Conservation (phyloP, 495 filamentous ascomycete genomes). For the Xylaria sp. region DNA sequence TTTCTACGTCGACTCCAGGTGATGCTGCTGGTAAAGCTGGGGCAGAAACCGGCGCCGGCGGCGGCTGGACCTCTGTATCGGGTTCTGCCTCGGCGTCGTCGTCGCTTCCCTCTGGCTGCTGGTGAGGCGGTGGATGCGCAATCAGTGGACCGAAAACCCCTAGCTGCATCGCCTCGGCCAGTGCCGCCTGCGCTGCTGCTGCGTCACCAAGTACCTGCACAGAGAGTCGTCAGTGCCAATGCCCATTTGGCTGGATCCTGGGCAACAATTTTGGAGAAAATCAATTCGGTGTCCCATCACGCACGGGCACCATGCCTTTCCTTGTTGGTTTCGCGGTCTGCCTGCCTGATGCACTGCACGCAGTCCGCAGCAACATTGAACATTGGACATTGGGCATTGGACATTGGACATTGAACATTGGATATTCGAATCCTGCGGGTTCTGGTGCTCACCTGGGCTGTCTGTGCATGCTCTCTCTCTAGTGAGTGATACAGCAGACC, state of each 20-base stretch:
- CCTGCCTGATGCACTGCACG: slow-evolving; percentile 37
- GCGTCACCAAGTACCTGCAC: slow-evolving; percentile 55
- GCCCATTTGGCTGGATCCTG: slow-evolving; percentile 43
- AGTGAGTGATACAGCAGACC: slow-evolving; percentile 72
- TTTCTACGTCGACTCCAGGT: slow-evolving; percentile 51
- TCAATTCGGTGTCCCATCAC: slow-evolving; percentile 37
- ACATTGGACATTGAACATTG: background rate
- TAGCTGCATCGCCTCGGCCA: slow-evolving; percentile 50
- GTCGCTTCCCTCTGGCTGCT: slow-evolving; percentile 41
- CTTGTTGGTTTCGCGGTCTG: slow-evolving; percentile 34
- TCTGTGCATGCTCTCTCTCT: slow-evolving; percentile 67
- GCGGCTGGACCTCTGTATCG: slow-evolving; percentile 31
- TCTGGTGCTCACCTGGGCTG: slow-evolving; percentile 60
- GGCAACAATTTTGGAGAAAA: slow-evolving; percentile 36
- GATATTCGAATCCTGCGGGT: slow-evolving; percentile 18
- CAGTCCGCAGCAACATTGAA: slow-evolving; percentile 23
- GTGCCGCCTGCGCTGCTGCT: slow-evolving; percentile 44
- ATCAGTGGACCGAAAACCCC: slow-evolving; percentile 59
- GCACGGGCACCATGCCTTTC: slow-evolving; percentile 26
- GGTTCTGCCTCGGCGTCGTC: slow-evolving; percentile 47
- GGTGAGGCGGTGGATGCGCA: slow-evolving; percentile 42
- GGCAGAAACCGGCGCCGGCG: slow-evolving; percentile 14
- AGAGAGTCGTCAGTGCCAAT: slow-evolving; percentile 53
- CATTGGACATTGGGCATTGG: slow-evolving; percentile 4
- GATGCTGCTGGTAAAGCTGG: slow-evolving; percentile 23